Evolutionary conservation across 768 basidiomycete genomes (phyloP), one percentile per base, ranked within the genome.

Genomic region (Suillus placidus): DNA sequence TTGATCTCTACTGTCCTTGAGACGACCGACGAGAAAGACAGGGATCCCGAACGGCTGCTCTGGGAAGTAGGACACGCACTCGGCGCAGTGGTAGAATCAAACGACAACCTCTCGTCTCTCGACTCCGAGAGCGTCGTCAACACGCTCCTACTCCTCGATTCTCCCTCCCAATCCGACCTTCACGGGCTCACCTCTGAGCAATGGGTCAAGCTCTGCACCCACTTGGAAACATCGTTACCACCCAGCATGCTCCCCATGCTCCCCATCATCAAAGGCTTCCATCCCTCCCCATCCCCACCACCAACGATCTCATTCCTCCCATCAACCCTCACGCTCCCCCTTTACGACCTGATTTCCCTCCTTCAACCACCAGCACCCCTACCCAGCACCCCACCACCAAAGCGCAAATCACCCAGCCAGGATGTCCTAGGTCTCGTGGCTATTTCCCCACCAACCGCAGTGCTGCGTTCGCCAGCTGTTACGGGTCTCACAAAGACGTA

Each of bases 401-500:
- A 81, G 60, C 80, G 79, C 12, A 83, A 74, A 60, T 68, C 78
- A 10, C 81, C 83, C 68, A 83, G 82, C 35, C 84, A 86, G 20
- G 85, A 88, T 67, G 58, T 88, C 54, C 76, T 93, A 35, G 88
- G 85, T 20, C 80, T 90, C 40, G 84, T 89, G 6, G 81, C 85
- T 6, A 83, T 91, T 30, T 92, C 90, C 3, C 91, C 90, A 5
- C 88, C 90, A 4, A 85, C 87, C 10, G 86, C 90, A 7, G 70
- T 93, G 30, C 79, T 92, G 58, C 83, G 91, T 45, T 90, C 89
- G 0, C 89, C 91, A 0, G 88, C 87, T 0, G 86, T 88, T 30
- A 90, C 90, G 0, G 91, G 90, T 20, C 81, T 95, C 34, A 94
- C 93, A 13, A 95, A 94, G 78, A 93, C 85, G 66, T 95, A 95